These are phyloP conservation scores for Acmispon strigosus DNA, from an alignment of 306 rosid genomes.

Conservation along the genomic window DNA sequence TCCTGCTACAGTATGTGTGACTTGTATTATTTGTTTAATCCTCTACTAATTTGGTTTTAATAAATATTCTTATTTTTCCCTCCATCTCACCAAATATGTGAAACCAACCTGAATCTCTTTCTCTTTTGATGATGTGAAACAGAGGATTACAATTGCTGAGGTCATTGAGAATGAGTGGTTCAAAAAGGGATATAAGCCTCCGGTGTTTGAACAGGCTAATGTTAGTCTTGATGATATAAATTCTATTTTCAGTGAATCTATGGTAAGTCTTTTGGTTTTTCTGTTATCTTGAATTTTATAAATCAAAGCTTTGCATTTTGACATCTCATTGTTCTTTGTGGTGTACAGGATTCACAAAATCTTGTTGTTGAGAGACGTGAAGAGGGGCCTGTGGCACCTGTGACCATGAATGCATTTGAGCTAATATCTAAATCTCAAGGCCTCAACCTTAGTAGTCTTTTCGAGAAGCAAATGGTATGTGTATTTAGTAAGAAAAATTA, in stretches of 20 bases:
- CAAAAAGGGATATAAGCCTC: constrained; percentile 87
- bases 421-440: constrained; percentile 93
- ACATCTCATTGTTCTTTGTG: constrained; percentile 8
- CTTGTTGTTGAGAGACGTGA: constrained; percentile 79
- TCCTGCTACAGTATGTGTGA: constrained; percentile 62
- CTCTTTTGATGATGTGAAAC: constrained; percentile 30
- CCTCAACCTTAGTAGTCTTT: constrained; percentile 76
- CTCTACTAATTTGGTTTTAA: neutral
- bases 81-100: neutral
- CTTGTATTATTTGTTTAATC: neutral
- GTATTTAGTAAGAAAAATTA: neutral
- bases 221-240: constrained; percentile 69
- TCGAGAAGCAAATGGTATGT: constrained; percentile 92
- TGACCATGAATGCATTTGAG: constrained; percentile 93
- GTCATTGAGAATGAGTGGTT: constrained; percentile 93
- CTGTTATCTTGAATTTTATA: constrained; percentile 3
- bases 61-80: neutral
- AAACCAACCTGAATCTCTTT: constrained; percentile 12
- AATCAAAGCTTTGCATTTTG: constrained; percentile 3
- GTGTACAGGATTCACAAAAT: constrained; percentile 48
- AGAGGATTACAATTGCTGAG: constrained; percentile 80
- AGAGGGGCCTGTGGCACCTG: constrained; percentile 50
- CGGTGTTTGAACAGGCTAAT: constrained; percentile 65
- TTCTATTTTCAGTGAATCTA: constrained; percentile 55
- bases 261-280: constrained; percentile 39